These are phyloP conservation scores for Mentha longifolia DNA, from an alignment of 257 asterid genomes.

Conservation along the genomic window DNA sequence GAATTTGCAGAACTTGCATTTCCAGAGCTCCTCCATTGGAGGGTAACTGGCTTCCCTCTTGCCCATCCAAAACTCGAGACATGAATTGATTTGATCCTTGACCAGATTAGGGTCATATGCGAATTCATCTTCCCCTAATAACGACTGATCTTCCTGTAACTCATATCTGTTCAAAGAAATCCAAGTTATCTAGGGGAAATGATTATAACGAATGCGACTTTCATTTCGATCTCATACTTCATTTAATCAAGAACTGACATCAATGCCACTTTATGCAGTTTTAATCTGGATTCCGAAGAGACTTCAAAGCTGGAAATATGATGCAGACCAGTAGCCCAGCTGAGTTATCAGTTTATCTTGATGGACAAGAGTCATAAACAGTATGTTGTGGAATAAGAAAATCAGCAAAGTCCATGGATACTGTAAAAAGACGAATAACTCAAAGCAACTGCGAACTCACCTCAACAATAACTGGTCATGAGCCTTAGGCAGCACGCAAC, in stretches of 20 bases:
- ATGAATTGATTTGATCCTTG: slow-evolving; percentile 58
- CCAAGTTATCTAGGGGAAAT: background rate
- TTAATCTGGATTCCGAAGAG: background rate
- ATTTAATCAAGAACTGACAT: background rate
- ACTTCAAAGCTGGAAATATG: too few relatives aligned
- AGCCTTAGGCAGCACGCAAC: slow-evolving; percentile 68
- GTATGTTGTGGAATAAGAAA: too few relatives aligned
- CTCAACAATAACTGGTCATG: slow-evolving; percentile 69
- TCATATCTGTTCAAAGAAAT: slow-evolving; percentile 58
- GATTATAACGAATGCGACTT: background rate
- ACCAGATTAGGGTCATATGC: slow-evolving; percentile 62
- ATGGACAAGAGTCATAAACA: too few relatives aligned
- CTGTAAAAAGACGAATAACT: background rate
- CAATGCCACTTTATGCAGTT: background rate
- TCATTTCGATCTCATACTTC: background rate
- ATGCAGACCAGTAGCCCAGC: too few relatives aligned
- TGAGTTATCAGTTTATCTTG: too few relatives aligned
- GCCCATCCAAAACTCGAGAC: slow-evolving; percentile 81
- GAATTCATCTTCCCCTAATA: slow-evolving; percentile 77
- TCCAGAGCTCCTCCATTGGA: slow-evolving; percentile 83
- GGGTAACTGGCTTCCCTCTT: slow-evolving; percentile 68
- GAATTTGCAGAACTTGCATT: slow-evolving; percentile 74
- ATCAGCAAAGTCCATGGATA: too few relatives aligned
- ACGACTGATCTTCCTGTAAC: slow-evolving; percentile 76
- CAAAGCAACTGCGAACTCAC: slow-evolving; percentile 41